Base-by-base conservation (phyloP, 352 stramenopile species). In the Plasmopara muralis region DNA sequence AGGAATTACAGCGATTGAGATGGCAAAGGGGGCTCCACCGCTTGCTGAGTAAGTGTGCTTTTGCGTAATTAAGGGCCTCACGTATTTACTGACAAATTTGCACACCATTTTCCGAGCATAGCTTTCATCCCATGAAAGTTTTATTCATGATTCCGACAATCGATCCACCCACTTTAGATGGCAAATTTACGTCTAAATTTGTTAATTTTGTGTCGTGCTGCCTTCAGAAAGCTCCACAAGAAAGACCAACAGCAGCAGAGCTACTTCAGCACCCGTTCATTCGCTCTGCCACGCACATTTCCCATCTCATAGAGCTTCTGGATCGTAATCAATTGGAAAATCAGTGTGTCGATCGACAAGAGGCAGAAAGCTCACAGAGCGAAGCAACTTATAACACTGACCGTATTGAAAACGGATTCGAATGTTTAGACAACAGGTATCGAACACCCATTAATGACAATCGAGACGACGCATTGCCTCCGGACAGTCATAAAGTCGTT, bases 81-180 rank as follows among this genome's bases (percentile, higher is more conserved):
- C 15, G 6, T 13, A 31, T 34, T 16, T 43, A 15, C n/a, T 41
- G 37, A 53, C 29, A 61, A 42, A 4, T 43, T 4, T 43, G 43
- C 33, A 50, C 25, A 46, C 38, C 6, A 34, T 10, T 4, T 57
- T 37, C 39, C 37, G n/a, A 41, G 2, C 13, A 74, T 44, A 98
- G 97, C 55, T 85, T 99, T 38, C 95, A 99, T 68, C 97, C 97
- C 6, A 97, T 99, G 78, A 89, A 97, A 64, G 97, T 97, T 47
- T 93, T 99, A 52, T 99, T 99, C 68, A 87, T 99, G 58, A 99
- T 99, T 65, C 95, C 97, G 6, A 95, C 91, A 38, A 96, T 95
- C 67, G 85, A 94, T 7, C 85, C 91, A 37, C 87, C 93, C 3
- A 74, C 64, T 31, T 73, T 98, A 7, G 77, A 92, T 41, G 81